A percentile compares a stretch with the other conserved stretches of the same genome.
Evolutionary conservation across 805 yeast genomes (phyloP).

Genomic region (Barnettozyma siamensis): DNA sequence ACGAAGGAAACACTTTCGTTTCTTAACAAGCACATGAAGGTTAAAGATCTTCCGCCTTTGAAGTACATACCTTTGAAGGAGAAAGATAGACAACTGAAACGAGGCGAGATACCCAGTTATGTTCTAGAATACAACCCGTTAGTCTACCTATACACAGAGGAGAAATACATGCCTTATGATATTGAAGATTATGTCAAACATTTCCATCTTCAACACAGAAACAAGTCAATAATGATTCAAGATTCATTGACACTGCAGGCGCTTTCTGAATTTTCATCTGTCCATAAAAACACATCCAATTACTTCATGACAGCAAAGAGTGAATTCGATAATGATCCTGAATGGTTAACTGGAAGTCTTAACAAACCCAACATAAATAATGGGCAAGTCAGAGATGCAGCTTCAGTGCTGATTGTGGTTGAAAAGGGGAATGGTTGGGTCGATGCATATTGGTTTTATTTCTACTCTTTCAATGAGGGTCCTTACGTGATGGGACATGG

Average conservation of each 20-base stretch:
- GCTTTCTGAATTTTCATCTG: slow-evolving; percentile 23
- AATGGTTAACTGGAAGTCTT: slow-evolving; percentile 73
- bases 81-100: slow-evolving; percentile 32
- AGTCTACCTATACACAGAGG: slow-evolving; percentile 86
- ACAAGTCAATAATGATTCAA: slow-evolving; percentile 39
- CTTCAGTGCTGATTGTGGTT: slow-evolving; percentile 74
- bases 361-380: slow-evolving; percentile 65
- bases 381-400: slow-evolving; percentile 71
- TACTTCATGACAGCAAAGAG: slow-evolving; percentile 59
- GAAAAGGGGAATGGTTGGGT: slow-evolving; percentile 95
- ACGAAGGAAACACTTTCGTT: slow-evolving; percentile 7
- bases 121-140: slow-evolving; percentile 66
- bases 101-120: slow-evolving; percentile 59
- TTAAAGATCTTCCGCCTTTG: slow-evolving; percentile 32
- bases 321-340: slow-evolving; percentile 72
- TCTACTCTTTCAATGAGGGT: slow-evolving; percentile 89
- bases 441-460: slow-evolving; percentile 95
- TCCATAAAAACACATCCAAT: slow-evolving; percentile 26
- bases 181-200: slow-evolving; percentile 61
- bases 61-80: slow-evolving; percentile 25
- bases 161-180: slow-evolving; percentile 79
- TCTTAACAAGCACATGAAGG: slow-evolving; percentile 3
- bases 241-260: slow-evolving; percentile 26
- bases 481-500: slow-evolving; percentile 98
- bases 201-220: slow-evolving; percentile 49